These are phyloP conservation scores for Hordeum pubiflorum DNA, from an alignment of 202 grass and related monocot species.

Conservation along the genomic window DNA sequence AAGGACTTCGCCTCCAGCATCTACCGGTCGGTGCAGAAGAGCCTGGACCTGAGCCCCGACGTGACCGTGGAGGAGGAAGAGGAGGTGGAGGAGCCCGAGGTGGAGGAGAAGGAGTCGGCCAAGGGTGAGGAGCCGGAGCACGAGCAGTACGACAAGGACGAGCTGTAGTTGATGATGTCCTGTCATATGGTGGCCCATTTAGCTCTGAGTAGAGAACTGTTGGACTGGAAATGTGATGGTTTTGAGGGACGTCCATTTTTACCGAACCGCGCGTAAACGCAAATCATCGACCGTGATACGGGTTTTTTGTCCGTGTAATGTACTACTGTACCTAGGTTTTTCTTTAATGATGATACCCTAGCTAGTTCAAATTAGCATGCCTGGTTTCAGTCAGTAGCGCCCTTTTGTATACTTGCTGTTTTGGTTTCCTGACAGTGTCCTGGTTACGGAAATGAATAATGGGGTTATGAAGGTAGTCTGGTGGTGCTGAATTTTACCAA, in stretches of 20 bases:
- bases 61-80: constrained; percentile 69
- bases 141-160: constrained; percentile 53
- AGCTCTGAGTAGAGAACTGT: neutral
- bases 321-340: neutral
- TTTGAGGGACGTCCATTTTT: constrained; percentile 33
- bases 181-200: neutral
- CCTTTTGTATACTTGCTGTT: neutral
- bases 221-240: constrained; percentile 23
- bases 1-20: constrained; percentile 90
- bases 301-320: neutral
- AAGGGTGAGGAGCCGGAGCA: constrained; percentile 30
- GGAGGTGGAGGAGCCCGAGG: constrained; percentile 50
- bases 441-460: neutral
- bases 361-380: neutral
- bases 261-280: neutral
- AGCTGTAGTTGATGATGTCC: constrained; percentile 41
- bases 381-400: neutral
- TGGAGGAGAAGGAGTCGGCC: constrained; percentile 47
- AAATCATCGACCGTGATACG: constrained; percentile 1
- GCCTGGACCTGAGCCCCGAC: constrained; percentile 68
- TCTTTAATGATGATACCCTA: neutral
- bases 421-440: neutral
- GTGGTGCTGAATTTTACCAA: no score
- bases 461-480: neutral
- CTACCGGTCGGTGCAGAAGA: constrained; percentile 93